A percentile compares a stretch with the other conserved stretches of the same genome.
These are phyloP conservation scores for Candida krabiensis DNA, from an alignment of 805 yeast genomes.

Conservation along the genomic window DNA sequence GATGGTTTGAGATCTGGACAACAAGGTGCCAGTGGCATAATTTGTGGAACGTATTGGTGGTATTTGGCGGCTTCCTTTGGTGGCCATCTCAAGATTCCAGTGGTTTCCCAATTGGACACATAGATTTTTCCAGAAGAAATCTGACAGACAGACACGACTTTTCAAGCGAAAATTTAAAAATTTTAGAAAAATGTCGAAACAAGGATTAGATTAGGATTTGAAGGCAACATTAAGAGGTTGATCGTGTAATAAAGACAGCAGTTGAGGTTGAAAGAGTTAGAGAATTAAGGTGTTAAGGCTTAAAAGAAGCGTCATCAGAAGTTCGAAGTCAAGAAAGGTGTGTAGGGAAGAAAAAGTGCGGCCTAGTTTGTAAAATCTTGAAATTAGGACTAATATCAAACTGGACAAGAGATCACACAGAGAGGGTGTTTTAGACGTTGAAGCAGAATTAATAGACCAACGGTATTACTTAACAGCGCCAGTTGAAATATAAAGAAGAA, in stretches of 20 bases:
- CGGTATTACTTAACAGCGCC: too few species aligned
- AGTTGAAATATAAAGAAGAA: too few species aligned
- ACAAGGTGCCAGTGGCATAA: too few species aligned
- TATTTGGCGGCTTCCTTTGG: too few species aligned
- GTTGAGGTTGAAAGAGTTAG: background rate
- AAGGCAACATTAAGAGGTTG: background rate
- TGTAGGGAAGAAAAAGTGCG: background rate
- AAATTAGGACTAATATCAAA: too few species aligned
- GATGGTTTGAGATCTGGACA: too few species aligned
- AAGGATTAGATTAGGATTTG: background rate
- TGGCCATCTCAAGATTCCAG: background rate
- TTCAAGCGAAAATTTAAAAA: conserved; percentile 11
- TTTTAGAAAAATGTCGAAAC: conserved; percentile 13
- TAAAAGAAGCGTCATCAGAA: background rate
- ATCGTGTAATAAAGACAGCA: background rate
- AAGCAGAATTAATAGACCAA: background rate
- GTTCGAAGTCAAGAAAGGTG: background rate
- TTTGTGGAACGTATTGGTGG: too few species aligned
- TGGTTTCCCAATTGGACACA: background rate
- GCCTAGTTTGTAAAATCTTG: background rate
- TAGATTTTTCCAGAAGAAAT: conserved; percentile 18
- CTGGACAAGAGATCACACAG: background rate
- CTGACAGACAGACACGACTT: conserved; percentile 11
- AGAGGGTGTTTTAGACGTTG: background rate
- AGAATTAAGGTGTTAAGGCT: background rate